Evolutionary conservation across 2,329 filamentous ascomycete genomes (phyloP).

Genomic region (Madurella mycetomatis): DNA sequence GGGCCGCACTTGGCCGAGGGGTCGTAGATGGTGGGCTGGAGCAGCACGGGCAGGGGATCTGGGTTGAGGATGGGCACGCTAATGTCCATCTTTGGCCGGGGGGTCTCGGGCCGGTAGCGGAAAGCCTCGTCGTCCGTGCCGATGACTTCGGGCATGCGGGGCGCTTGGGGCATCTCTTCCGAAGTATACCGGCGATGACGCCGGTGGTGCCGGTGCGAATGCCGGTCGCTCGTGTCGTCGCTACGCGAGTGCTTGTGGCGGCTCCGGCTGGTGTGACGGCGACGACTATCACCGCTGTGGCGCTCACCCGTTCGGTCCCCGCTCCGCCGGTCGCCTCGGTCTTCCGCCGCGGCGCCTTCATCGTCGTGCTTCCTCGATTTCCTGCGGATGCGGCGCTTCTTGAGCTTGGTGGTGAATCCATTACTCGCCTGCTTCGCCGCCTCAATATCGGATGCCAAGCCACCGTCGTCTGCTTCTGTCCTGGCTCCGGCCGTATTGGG

Average conservation of each 20-base stretch:
- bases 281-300: constrained; percentile 13
- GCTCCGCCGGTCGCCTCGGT: constrained; percentile 17
- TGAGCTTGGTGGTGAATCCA: constrained; percentile 44
- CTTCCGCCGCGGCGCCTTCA: constrained; percentile 28
- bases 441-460: constrained; percentile 33
- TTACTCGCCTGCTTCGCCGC: constrained; percentile 32
- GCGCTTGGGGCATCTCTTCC: constrained; percentile 22
- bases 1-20: constrained; percentile 31
- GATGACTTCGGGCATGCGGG: constrained; percentile 25
- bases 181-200: constrained; percentile 24
- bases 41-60: constrained; percentile 46
- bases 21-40: constrained; percentile 56
- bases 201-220: constrained; percentile 20
- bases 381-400: constrained; percentile 42
- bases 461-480: constrained; percentile 29
- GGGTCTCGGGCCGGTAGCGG: constrained; percentile 21
- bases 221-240: constrained; percentile 25
- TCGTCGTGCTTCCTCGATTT: constrained; percentile 29
- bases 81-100: constrained; percentile 34
- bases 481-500: constrained; percentile 19
- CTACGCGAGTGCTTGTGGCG: constrained; percentile 29
- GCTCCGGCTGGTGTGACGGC: constrained; percentile 18
- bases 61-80: constrained; percentile 47
- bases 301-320: constrained; percentile 18
- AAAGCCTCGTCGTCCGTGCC: constrained; percentile 29